phyloP scores from a whole-genome alignment of 2,329 filamentous ascomycete genomes.

The Pezicula neosporulosa region DNA sequence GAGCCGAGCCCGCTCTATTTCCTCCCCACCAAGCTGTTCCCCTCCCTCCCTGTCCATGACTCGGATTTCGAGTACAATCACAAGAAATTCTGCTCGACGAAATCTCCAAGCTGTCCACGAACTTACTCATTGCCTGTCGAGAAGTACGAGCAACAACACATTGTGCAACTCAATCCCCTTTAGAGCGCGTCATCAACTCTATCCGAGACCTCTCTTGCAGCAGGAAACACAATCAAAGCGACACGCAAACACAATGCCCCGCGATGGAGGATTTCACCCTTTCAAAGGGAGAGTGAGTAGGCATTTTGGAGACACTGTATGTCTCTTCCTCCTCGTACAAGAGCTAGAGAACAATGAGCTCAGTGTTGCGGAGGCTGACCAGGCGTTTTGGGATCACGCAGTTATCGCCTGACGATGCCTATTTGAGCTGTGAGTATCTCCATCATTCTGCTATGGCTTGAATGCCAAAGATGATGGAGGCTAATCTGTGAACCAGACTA shows the following conservation, averaged over 20 bases:
- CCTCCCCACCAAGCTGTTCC: background rate
- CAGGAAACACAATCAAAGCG: background rate
- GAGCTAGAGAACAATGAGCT: background rate
- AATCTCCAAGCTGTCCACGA: background rate
- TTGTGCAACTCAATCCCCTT: background rate
- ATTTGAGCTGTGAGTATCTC: constrained; percentile 60
- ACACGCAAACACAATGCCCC: constrained; percentile 12
- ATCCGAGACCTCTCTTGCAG: background rate
- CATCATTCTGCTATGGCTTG: background rate
- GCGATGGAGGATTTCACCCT: constrained; percentile 42
- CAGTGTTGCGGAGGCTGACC: constrained; percentile 13
- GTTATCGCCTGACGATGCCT: constrained; percentile 62
- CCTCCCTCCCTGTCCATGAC: background rate
- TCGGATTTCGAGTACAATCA: background rate
- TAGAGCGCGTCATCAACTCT: background rate
- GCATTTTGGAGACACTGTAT: constrained; percentile 47
- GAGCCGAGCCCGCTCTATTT: background rate
- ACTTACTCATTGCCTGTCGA: background rate
- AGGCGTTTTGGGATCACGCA: constrained; percentile 21
- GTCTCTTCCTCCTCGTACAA: constrained; percentile 9
- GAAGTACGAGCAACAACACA: no score
- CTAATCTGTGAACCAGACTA: constrained; percentile 44
- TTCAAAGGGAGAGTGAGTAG: constrained; percentile 48
- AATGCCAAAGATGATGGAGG: constrained; percentile 3
- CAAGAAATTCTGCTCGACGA: background rate